Evolutionary conservation across 2,329 filamentous ascomycete genomes (phyloP).

Genomic region (Penicillium digitatum): DNA sequence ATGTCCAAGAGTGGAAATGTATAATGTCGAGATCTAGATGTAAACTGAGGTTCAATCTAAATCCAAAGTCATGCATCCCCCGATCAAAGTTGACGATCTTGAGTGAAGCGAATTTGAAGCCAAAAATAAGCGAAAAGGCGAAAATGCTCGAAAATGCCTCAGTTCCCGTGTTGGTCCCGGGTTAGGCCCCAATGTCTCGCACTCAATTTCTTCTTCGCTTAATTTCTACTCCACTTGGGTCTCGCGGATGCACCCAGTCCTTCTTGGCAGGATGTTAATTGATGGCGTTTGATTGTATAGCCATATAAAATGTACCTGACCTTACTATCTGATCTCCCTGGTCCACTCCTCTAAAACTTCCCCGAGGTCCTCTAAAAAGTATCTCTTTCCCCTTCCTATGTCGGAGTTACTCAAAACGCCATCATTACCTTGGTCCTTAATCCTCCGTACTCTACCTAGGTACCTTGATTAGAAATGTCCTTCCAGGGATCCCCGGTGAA

Average conservation of each 20-base stretch:
- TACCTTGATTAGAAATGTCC: constrained; percentile 2
- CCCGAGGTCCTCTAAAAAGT: constrained; percentile 7
- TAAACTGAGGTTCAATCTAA: not conserved
- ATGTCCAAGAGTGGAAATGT: too few species aligned
- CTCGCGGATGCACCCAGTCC: constrained; percentile 35
- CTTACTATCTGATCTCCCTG: not conserved
- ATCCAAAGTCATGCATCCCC: not conserved
- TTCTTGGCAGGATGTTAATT: not conserved
- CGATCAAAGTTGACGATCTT: constrained; percentile 2
- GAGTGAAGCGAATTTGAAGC: constrained; percentile 12
- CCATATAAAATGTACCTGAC: constrained; percentile 18
- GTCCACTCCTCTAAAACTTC: constrained; percentile 4
- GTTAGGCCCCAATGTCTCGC: constrained; percentile 35
- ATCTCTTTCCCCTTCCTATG: not conserved
- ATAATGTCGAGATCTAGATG: too few species aligned
- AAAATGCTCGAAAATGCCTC: constrained; percentile 2
- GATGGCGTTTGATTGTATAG: constrained; percentile 7
- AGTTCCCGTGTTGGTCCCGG: not conserved
- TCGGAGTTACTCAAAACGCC: not conserved
- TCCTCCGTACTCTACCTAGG: too few species aligned
- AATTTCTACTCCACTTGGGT: constrained; percentile 15
- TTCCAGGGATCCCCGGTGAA: constrained; percentile 6
- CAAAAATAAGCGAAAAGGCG: constrained; percentile 8
- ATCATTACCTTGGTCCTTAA: too few species aligned
- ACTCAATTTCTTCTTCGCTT: constrained; percentile 27